These are phyloP conservation scores for Annulohypoxylon truncatum DNA, from an alignment of 2,329 filamentous ascomycete genomes.

Conservation along the genomic window DNA sequence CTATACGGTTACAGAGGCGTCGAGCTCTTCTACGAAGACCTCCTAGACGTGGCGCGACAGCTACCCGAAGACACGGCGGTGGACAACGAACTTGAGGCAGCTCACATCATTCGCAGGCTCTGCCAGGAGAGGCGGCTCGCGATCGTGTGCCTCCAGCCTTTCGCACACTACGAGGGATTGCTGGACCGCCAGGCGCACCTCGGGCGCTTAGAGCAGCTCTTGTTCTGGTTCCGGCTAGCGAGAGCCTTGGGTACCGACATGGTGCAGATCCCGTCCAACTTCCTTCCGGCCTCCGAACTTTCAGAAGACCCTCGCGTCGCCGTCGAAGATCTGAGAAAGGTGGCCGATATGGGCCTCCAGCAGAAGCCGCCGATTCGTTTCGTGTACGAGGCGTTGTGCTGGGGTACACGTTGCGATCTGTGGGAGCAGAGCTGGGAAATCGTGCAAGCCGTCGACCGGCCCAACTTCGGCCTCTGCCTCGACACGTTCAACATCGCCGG, in stretches of 20 bases:
- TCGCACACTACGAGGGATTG: conserved; percentile 81
- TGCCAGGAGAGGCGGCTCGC: conserved; percentile 66
- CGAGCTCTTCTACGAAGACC: conserved; percentile 83
- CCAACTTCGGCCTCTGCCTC: conserved; percentile 81
- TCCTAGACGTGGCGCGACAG: conserved; percentile 67
- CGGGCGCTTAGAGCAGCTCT: conserved; percentile 69
- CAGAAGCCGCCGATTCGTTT: conserved; percentile 71
- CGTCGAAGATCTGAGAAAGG: conserved; percentile 69
- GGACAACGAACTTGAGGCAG: conserved; percentile 66
- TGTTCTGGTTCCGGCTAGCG: conserved; percentile 76
- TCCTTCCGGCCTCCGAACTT: conserved; percentile 63
- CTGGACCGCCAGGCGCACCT: conserved; percentile 69
- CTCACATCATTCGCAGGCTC: conserved; percentile 65
- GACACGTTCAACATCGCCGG: conserved; percentile 84
- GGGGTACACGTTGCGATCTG: conserved; percentile 75
- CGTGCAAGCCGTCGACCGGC: conserved; percentile 70
- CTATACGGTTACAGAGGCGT: conserved; percentile 74
- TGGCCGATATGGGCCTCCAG: conserved; percentile 74
- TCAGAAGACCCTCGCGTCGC: conserved; percentile 65
- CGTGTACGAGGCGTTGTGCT: conserved; percentile 79
- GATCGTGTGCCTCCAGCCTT: conserved; percentile 79
- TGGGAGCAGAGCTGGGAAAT: conserved; percentile 81
- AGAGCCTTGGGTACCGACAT: conserved; percentile 74
- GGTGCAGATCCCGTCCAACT: conserved; percentile 79
- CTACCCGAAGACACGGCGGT: conserved; percentile 56